Base-by-base conservation (phyloP, 768 basidiomycete species). In the Boletus rufocinnamomeus region DNA sequence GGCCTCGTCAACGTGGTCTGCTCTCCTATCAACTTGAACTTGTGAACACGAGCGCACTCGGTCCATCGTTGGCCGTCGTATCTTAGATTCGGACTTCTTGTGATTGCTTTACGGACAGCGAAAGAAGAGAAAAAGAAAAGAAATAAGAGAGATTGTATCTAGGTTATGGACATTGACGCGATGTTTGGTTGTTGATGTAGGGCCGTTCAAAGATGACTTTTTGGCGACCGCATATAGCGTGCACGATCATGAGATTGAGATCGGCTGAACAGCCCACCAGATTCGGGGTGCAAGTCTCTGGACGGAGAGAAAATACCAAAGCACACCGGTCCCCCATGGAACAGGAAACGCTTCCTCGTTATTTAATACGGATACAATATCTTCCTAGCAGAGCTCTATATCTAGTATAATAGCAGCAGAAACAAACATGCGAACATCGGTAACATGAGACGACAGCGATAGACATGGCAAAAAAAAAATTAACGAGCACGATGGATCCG, bases 351-450 rank as follows among this genome's bases (percentile, higher is more conserved):
- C 23, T 25, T 37, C 17, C 14, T 50, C 27, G 54, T 59, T 41
- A 46, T 46, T 10, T 63, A 60, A 49, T 55, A 60, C 41, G 11
- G 45, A 60, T 65, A 60, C 60, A 52, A 19, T 67, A 54, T 27
- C 25, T 37, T 60, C 44, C 40, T 58, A 63, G 58, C 32, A 57
- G 21, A 41, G 35, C 14, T 47, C 55, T 57, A 52, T 28, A 34
- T 57, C 47, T 35, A 37, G 27, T 25, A 35, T 59, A 52, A 54
- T 46, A 60, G 23, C n/a, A 10, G 28, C 51, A 50, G 4, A 49
- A 17, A 32, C 3, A n/a, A 32, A 30, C 52, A 52, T 56, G 51
- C 49, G 37, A 58, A 55, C 41, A 60, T 50, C n/a, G 54, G 30
- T 54, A 56, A 48, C 55, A 47, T 50, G 19, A 11, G 46, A 27